phyloP scores from a whole-genome alignment of 2,329 filamentous ascomycete species.

The Biscogniauxia sp. region DNA sequence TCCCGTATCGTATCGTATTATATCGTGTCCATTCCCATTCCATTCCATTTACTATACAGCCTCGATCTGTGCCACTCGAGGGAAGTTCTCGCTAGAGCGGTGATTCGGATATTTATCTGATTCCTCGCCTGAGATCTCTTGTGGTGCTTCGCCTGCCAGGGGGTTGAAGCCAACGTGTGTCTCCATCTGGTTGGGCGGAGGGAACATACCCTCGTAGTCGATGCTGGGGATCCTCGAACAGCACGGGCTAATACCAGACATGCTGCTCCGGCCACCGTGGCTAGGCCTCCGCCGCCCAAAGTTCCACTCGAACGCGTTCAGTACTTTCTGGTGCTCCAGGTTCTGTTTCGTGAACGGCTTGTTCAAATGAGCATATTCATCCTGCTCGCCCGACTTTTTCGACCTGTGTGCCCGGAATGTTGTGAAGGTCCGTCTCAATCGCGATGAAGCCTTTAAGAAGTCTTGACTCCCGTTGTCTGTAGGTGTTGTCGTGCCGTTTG shows the following conservation, averaged over 20 bases:
- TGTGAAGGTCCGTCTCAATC: conserved; percentile 22
- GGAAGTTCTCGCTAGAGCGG: background rate
- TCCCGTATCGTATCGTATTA: background rate
- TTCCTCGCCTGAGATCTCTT: conserved; percentile 15
- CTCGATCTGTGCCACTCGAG: background rate
- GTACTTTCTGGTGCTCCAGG: conserved; percentile 33
- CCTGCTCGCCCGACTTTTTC: conserved; percentile 17
- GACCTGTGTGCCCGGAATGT: conserved; percentile 18
- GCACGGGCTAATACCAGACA: conserved; percentile 31
- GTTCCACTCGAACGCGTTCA: conserved; percentile 31
- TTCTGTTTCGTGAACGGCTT: conserved; percentile 33
- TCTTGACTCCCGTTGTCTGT: conserved; percentile 19
- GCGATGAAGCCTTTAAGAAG: conserved; percentile 18
- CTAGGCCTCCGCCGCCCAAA: conserved; percentile 23
- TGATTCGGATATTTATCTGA: conserved; percentile 9
- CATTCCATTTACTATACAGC: background rate
- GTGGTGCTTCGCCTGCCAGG: conserved; percentile 12
- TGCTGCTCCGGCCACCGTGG: conserved; percentile 20
- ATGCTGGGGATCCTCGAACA: conserved; percentile 27
- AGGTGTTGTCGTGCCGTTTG: conserved; percentile 23
- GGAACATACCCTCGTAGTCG: conserved; percentile 17
- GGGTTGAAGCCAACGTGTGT: conserved; percentile 16
- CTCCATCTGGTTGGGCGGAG: conserved; percentile 12
- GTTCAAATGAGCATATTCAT: conserved; percentile 26
- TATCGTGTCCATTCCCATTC: background rate